Evolutionary conservation across 352 stramenopile genomes (phyloP).

Genomic region (Pythium periplocum): DNA sequence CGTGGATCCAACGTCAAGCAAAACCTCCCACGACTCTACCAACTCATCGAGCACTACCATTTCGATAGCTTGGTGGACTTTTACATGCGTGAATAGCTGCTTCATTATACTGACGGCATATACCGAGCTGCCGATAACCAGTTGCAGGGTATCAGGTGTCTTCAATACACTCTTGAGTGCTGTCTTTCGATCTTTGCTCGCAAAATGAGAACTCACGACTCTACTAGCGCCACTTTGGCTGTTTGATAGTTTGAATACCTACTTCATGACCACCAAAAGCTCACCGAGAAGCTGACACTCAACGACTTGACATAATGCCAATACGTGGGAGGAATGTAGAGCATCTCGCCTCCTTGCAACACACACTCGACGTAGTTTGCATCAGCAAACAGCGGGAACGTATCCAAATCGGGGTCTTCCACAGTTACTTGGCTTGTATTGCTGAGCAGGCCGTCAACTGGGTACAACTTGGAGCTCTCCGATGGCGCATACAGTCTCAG

Average conservation of each 20-base stretch:
- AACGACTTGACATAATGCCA: constrained; percentile 89
- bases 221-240: too few relatives aligned
- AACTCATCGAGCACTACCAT: constrained; percentile 79
- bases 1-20: constrained; percentile 72
- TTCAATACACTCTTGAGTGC: too few relatives aligned
- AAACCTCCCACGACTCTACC: constrained; percentile 59
- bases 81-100: constrained; percentile 33
- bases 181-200: too few relatives aligned
- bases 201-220: too few relatives aligned
- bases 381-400: constrained; percentile 46
- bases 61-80: constrained; percentile 76
- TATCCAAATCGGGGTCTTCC: constrained; percentile 32
- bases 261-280: constrained; percentile 67
- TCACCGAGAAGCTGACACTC: constrained; percentile 76
- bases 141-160: too few relatives aligned
- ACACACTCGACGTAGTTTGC: constrained; percentile 70
- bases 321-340: constrained; percentile 85
- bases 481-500: constrained; percentile 69
- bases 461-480: constrained; percentile 74
- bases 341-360: constrained; percentile 63
- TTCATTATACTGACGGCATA: too few relatives aligned
- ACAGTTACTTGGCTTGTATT: constrained; percentile 84
- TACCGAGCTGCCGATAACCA: too few relatives aligned
- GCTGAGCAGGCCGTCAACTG: constrained; percentile 71
- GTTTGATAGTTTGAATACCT: background rate